phyloP scores from a whole-genome alignment of 306 rosid species.

The Fragaria vesca region DNA sequence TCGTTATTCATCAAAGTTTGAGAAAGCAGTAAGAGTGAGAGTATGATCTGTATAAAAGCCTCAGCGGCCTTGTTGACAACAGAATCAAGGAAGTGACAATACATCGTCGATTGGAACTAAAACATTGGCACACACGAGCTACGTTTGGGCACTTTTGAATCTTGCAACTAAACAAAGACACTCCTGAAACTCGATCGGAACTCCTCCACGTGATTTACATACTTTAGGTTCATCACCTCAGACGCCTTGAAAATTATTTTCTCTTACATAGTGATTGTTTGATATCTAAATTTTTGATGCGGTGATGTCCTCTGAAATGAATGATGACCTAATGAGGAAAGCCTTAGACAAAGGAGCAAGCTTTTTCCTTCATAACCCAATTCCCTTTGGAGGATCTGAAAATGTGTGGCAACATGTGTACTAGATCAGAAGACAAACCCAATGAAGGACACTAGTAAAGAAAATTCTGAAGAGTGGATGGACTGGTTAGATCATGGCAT shows the following conservation, averaged over 20 bases:
- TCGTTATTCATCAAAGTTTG: too few species aligned
- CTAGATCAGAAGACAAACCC: background rate
- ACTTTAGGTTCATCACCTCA: too few species aligned
- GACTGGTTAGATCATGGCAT: background rate
- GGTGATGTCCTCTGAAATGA: conserved; percentile 32
- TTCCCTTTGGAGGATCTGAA: conserved; percentile 35
- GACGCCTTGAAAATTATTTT: background rate
- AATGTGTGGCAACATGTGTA: conserved; percentile 40
- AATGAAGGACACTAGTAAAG: background rate
- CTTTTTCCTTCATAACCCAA: conserved; percentile 47
- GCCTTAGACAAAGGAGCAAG: conserved; percentile 35
- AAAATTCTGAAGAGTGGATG: background rate
- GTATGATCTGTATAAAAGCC: too few species aligned
- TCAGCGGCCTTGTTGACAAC: too few species aligned
- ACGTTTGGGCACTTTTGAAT: too few species aligned
- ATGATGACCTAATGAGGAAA: conserved; percentile 10
- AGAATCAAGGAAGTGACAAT: too few species aligned
- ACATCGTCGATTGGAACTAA: too few species aligned
- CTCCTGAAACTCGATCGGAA: too few species aligned
- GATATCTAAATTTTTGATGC: conserved; percentile 12
- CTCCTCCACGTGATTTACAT: too few species aligned
- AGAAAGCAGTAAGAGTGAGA: too few species aligned
- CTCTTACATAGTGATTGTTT: background rate
- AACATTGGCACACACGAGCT: too few species aligned
- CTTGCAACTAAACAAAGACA: too few species aligned